A percentile compares a stretch with the other conserved stretches of the same genome.
These are phyloP conservation scores for Ceratobasidium papillatum DNA, from an alignment of 1,284 basidiomycete genomes.

Conservation along the genomic window DNA sequence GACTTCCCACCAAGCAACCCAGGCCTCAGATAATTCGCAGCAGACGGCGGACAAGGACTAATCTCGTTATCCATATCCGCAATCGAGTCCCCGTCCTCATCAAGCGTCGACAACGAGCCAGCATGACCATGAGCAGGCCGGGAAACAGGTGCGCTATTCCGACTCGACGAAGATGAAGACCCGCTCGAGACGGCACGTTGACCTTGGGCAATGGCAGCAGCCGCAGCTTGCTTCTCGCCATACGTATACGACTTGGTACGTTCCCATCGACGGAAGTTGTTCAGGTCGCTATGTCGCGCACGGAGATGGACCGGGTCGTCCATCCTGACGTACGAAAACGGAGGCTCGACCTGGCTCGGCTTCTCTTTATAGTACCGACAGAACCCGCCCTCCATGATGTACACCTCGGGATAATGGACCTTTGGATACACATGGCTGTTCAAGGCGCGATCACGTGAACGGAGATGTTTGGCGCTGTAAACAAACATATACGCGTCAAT, in stretches of 20 bases:
- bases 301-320: conserved; percentile 86
- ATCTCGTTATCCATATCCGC: neutral
- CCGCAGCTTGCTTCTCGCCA: conserved; percentile 62
- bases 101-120: conserved; percentile 65
- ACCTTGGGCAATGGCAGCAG: conserved; percentile 34
- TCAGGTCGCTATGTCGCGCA: conserved; percentile 84
- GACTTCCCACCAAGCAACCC: conserved; percentile 17
- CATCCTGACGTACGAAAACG: conserved; percentile 81
- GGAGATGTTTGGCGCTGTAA: conserved; percentile 86
- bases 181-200: conserved; percentile 2
- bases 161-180: conserved; percentile 17
- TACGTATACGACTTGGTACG: conserved; percentile 90
- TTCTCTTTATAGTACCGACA: conserved; percentile 82
- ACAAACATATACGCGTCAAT: conserved; percentile 28
- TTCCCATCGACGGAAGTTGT: conserved; percentile 84
- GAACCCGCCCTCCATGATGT: conserved; percentile 96
- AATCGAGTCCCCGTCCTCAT: conserved; percentile 66
- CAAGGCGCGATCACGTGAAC: conserved; percentile 87
- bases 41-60: conserved; percentile 27
- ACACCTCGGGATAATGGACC: conserved; percentile 96
- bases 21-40: conserved; percentile 19
- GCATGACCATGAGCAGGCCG: conserved; percentile 57
- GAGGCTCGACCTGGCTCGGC: conserved; percentile 63
- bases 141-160: conserved; percentile 43
- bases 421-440: conserved; percentile 91